A percentile compares a stretch with the other conserved stretches of the same genome.
Evolutionary conservation across 2,329 filamentous ascomycete genomes (phyloP).

Genomic region (Cladophialophora carrionii): DNA sequence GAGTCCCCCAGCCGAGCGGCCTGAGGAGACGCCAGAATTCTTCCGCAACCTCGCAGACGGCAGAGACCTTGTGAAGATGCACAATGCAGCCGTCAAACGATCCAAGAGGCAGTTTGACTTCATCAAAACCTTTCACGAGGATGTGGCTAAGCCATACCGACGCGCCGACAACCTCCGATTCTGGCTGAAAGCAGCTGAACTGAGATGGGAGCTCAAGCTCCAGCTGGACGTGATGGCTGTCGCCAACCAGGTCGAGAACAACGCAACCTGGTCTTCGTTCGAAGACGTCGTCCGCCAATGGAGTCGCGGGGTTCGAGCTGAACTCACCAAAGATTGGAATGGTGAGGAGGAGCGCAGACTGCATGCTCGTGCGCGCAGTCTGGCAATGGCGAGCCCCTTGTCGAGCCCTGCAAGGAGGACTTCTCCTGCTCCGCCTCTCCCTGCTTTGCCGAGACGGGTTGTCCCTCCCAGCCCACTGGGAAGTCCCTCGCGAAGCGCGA

Average conservation of each 20-base stretch:
- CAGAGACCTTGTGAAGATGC: slow-evolving; percentile 77
- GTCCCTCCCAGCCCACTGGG: slow-evolving; percentile 26
- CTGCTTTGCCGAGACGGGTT: slow-evolving; percentile 27
- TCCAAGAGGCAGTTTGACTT: slow-evolving; percentile 85
- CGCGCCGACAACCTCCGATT: slow-evolving; percentile 90
- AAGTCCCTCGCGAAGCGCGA: slow-evolving; percentile 22
- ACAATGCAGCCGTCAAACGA: slow-evolving; percentile 84
- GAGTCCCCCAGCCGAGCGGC: slow-evolving; percentile 19
- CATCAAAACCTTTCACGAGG: slow-evolving; percentile 86
- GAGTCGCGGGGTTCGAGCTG: slow-evolving; percentile 79
- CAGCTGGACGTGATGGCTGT: slow-evolving; percentile 85
- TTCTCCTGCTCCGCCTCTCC: slow-evolving; percentile 29
- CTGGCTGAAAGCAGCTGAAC: slow-evolving; percentile 94
- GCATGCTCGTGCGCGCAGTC: slow-evolving; percentile 37
- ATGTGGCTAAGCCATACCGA: slow-evolving; percentile 92
- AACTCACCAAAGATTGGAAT: slow-evolving; percentile 75
- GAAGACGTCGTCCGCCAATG: slow-evolving; percentile 81
- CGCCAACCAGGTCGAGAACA: slow-evolving; percentile 66
- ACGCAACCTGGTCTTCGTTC: slow-evolving; percentile 74
- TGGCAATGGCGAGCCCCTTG: slow-evolving; percentile 37
- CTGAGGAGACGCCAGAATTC: slow-evolving; percentile 54
- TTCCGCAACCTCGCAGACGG: slow-evolving; percentile 75
- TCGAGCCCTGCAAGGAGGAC: slow-evolving; percentile 33
- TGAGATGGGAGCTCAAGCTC: slow-evolving; percentile 86
- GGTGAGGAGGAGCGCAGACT: slow-evolving; percentile 39